phyloP scores from a whole-genome alignment of 768 basidiomycete genomes.

The Amanita rubescens region DNA sequence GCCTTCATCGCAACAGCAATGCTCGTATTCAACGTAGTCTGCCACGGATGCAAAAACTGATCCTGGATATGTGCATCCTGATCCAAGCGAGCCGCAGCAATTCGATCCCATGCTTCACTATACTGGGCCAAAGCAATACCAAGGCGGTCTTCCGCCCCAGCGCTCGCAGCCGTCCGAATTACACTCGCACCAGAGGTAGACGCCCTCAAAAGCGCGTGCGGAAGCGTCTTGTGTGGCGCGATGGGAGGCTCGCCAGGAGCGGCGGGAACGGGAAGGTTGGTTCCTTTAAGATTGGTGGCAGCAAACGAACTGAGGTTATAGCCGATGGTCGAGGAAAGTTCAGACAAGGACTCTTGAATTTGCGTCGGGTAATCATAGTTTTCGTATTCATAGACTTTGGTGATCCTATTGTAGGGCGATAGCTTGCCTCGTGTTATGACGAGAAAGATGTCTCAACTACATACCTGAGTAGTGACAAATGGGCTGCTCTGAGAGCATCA shows the following conservation, averaged over 20 bases:
- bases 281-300: conserved; percentile 82
- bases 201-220: conserved; percentile 87
- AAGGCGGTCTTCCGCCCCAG: conserved; percentile 47
- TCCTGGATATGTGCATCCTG: conserved; percentile 69
- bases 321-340: conserved; percentile 63
- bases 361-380: conserved; percentile 87
- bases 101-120: conserved; percentile 78
- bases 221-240: conserved; percentile 88
- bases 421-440: not conserved
- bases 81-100: conserved; percentile 64
- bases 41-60: conserved; percentile 78
- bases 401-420: conserved; percentile 53
- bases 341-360: conserved; percentile 74
- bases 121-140: conserved; percentile 75
- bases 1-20: conserved; percentile 92
- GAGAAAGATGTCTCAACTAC: conserved; percentile 15
- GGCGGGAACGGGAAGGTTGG: conserved; percentile 69
- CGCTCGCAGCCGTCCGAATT: conserved; percentile 35
- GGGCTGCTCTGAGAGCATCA: conserved; percentile 80
- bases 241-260: conserved; percentile 48
- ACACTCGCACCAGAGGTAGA: conserved; percentile 51
- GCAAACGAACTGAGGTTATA: conserved; percentile 79
- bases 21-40: conserved; percentile 75
- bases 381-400: conserved; percentile 84
- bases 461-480: conserved; percentile 72